These are phyloP conservation scores for Ceratocystis destructans DNA, from an alignment of 2,329 filamentous ascomycete genomes.

Conservation along the genomic window DNA sequence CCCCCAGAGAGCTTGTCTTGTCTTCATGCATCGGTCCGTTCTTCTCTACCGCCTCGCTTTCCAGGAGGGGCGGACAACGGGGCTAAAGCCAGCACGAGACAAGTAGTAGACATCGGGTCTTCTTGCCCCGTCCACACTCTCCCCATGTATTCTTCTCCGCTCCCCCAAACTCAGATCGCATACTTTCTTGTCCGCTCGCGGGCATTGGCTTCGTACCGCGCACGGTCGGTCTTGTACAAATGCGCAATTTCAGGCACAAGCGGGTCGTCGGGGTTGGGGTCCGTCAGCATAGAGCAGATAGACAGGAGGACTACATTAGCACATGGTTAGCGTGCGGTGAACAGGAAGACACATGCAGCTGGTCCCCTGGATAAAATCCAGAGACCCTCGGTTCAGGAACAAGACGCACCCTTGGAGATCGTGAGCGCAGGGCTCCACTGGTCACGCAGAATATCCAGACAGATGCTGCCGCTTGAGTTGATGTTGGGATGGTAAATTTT, in stretches of 20 bases:
- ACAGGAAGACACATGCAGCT: neutral
- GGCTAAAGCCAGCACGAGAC: neutral
- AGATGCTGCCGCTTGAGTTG: slow-evolving; percentile 99
- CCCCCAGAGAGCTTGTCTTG: neutral
- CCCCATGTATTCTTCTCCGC: neutral
- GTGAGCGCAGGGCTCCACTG: slow-evolving; percentile 98
- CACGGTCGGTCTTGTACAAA: slow-evolving; percentile 97
- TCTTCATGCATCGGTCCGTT: neutral
- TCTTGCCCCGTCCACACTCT: neutral
- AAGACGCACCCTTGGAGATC: slow-evolving; percentile 77
- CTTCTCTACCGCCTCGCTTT: neutral
- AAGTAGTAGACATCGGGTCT: neutral
- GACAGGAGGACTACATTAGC: slow-evolving; percentile 68
- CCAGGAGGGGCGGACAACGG: neutral
- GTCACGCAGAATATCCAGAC: slow-evolving; percentile 93
- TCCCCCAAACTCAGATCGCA: slow-evolving; percentile 52
- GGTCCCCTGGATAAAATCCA: too few species aligned
- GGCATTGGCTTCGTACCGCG: slow-evolving; percentile 89
- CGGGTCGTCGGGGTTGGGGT: slow-evolving; percentile 97
- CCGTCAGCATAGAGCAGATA: slow-evolving; percentile 99
- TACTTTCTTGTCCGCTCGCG: slow-evolving; percentile 99
- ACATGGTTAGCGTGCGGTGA: slow-evolving; percentile 10
- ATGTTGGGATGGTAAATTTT: slow-evolving; percentile 99
- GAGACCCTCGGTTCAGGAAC: too few species aligned
- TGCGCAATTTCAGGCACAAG: slow-evolving; percentile 98